Evolutionary conservation across 2,329 filamentous ascomycete genomes (phyloP).

Genomic region (Ophiocordyceps robertsii): DNA sequence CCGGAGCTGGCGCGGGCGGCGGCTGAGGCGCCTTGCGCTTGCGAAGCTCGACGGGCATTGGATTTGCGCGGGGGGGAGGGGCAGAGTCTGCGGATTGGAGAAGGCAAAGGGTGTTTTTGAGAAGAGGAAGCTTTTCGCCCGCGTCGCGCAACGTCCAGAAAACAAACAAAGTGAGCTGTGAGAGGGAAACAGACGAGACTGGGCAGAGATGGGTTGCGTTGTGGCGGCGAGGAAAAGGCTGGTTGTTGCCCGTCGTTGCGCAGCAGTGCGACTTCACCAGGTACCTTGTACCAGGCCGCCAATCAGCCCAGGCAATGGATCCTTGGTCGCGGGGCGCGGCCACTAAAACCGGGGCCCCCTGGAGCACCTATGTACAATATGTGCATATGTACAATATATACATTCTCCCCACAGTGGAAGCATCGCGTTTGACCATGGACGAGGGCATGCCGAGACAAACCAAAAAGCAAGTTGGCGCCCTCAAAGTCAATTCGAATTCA

Average conservation of each 20-base stretch:
- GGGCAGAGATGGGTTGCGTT: neutral
- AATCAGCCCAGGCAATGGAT: no score
- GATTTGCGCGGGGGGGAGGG: neutral
- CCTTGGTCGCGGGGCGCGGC: no score
- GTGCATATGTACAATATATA: no score
- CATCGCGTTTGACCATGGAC: no score
- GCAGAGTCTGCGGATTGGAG: neutral
- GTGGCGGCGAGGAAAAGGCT: neutral
- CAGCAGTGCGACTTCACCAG: neutral
- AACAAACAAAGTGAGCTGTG: neutral
- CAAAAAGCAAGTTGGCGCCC: no score
- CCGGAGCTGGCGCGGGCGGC: conserved; percentile 29
- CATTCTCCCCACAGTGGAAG: no score
- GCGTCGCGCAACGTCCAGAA: neutral
- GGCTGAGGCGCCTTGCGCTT: conserved; percentile 46
- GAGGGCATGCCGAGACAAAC: no score
- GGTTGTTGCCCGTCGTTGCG: neutral
- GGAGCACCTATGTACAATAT: no score
- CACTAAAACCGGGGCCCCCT: no score
- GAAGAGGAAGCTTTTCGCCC: neutral
- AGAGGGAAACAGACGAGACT: neutral
- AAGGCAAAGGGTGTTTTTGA: neutral
- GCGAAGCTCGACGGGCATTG: conserved; percentile 45
- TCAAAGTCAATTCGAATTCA: no score
- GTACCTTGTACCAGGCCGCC: no score